These are phyloP conservation scores for Suhomyces wounanorum DNA, from an alignment of 1,139 yeast genomes.

Conservation along the genomic window DNA sequence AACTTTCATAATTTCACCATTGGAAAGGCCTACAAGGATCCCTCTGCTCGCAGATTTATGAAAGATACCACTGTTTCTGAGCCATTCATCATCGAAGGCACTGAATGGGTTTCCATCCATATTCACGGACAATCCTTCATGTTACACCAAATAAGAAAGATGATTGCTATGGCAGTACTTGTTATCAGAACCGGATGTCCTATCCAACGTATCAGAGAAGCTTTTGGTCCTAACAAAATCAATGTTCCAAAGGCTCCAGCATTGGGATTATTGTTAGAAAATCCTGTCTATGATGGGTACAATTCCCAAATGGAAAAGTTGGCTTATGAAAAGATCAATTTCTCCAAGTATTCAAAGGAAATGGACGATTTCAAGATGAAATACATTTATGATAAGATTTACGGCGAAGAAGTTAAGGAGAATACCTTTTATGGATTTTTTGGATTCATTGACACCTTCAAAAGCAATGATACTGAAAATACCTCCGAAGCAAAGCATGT, in stretches of 20 bases:
- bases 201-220: conserved; percentile 68
- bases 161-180: conserved; percentile 94
- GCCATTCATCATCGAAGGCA: conserved; percentile 88
- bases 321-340: conserved; percentile 80
- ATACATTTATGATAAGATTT: conserved; percentile 88
- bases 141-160: conserved; percentile 97
- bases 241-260: conserved; percentile 99
- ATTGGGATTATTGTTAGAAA: conserved; percentile 82
- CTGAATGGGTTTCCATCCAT: conserved; percentile 95
- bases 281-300: conserved; percentile 88
- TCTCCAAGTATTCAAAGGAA: conserved; percentile 62
- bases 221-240: conserved; percentile 71
- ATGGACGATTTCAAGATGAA: conserved; percentile 88
- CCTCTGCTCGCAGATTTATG: conserved; percentile 83
- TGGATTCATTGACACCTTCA: conserved; percentile 79
- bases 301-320: conserved; percentile 69
- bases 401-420: conserved; percentile 83
- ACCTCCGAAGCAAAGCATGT: conserved; percentile 45
- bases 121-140: conserved; percentile 98
- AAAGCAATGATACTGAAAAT: conserved; percentile 17
- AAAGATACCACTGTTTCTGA: conserved; percentile 78
- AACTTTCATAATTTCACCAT: conserved; percentile 94
- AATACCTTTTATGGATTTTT: conserved; percentile 88
- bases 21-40: conserved; percentile 84
- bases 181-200: conserved; percentile 88